Evolutionary conservation across 441 rosid species (phyloP), one percentile per base, ranked within the genome.

Genomic region (Pelargonium cotyledonis): DNA sequence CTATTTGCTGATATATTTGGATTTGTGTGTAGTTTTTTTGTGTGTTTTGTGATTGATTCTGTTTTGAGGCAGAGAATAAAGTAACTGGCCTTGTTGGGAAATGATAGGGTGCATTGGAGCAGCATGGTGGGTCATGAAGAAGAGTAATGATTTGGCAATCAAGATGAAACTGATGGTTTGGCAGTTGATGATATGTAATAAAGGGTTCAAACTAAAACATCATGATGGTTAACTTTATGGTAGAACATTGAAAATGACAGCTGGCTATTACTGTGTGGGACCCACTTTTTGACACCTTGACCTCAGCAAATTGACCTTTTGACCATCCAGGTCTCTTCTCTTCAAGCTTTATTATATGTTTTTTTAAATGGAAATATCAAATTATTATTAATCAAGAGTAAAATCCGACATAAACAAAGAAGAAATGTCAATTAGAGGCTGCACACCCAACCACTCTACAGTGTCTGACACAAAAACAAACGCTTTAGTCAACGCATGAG

Each of bases 201-300:
- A n/a, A n/a, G 1, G 1, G 8, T 1, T 6, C 8, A 51, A 55
- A 16, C 23, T 21, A 55, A 51, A 55, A n/a, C 61, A 55, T 55
- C 61, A 55, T 55, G 61, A 55, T 55, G 61, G 21, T 55, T 6
- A 55, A 16, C 23, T 55, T 55, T 53, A 19, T 53, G 57, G n/a
- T 26, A 26, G 29, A 26, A 26, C 29, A 26, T 26, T 26, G 29
- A 26, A 1, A 26, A n/a, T n/a, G 29, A 1, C 2, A 2, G 29
- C 29, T 26, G 2, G 29, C 29, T 26, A 26, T 15, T 0, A 49
- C 15, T 49, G 15, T 12, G 18, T 49, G 57, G 57, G 57, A 49
- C 57, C 57, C 57, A 26, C 2, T 26, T 2, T 26, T 26, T 26
- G 16, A 49, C 3, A 21, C 18, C 60, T 6, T 55, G 61, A 55